Conservation (phyloP, 2,329 filamentous ascomycete genomes). For the Fusarium drepaniforme region DNA sequence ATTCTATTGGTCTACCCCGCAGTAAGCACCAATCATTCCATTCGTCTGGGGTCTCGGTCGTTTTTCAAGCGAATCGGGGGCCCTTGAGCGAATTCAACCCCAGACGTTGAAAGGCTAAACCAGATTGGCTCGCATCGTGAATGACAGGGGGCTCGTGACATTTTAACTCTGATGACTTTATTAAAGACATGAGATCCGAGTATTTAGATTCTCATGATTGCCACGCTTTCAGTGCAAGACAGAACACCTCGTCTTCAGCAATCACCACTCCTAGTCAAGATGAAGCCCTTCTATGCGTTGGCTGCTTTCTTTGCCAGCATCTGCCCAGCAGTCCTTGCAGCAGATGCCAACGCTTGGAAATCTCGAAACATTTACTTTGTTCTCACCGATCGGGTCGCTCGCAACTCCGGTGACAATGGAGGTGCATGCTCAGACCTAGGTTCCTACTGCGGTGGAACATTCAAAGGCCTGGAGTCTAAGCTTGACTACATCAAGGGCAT, state of each 20-base stretch:
- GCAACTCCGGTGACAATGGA: slow-evolving; percentile 55
- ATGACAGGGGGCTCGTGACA: neutral
- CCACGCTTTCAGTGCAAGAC: neutral
- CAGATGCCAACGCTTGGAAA: slow-evolving; percentile 61
- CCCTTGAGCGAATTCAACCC: neutral
- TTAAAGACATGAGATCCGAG: neutral
- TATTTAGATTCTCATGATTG: neutral
- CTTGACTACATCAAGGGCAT: slow-evolving; percentile 74
- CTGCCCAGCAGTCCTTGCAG: slow-evolving; percentile 31
- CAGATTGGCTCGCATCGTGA: neutral
- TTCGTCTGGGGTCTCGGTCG: neutral
- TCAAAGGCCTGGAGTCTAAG: slow-evolving; percentile 67
- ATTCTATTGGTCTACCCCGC: slow-evolving; percentile 25
- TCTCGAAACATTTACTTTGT: slow-evolving; percentile 69
- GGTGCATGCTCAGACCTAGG: slow-evolving; percentile 57
- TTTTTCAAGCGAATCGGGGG: slow-evolving; percentile 7
- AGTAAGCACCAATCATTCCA: slow-evolving; percentile 12
- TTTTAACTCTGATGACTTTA: neutral
- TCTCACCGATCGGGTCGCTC: slow-evolving; percentile 68
- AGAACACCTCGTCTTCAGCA: neutral
- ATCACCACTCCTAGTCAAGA: neutral
- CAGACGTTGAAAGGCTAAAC: slow-evolving; percentile 3
- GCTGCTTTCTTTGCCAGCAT: slow-evolving; percentile 19
- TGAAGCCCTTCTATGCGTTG: slow-evolving; percentile 20
- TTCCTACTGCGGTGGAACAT: slow-evolving; percentile 72